Percentiles rank a stretch among this genome's conserved stretches.
Evolutionary conservation across 1,284 basidiomycete species (phyloP).

Genomic region (Ustilago hordei): DNA sequence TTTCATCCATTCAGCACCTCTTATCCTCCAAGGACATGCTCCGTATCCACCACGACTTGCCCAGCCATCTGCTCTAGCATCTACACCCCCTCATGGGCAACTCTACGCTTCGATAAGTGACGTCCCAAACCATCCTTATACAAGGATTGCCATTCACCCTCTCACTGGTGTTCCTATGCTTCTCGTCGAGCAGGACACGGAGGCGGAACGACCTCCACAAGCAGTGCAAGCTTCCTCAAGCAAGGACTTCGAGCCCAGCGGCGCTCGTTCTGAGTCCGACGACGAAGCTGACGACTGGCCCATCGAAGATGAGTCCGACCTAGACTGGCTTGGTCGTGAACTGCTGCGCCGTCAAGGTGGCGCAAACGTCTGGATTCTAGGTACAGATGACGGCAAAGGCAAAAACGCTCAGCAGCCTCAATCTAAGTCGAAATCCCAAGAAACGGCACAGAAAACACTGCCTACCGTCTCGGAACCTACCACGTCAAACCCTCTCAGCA

Average conservation of each 20-base stretch:
- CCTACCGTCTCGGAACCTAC: neutral
- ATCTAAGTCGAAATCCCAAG: neutral
- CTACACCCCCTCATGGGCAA: neutral
- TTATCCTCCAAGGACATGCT: constrained; percentile 17
- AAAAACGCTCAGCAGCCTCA: neutral
- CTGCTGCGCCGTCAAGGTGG: constrained; percentile 40
- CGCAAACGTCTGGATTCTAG: constrained; percentile 51
- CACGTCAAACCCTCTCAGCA: neutral
- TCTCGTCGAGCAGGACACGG: constrained; percentile 11
- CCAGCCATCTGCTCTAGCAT: neutral
- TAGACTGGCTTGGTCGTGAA: constrained; percentile 60
- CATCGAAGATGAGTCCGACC: constrained; percentile 46
- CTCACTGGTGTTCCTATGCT: constrained; percentile 37
- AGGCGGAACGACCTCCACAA: neutral
- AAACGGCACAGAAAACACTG: neutral
- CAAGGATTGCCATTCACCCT: constrained; percentile 34
- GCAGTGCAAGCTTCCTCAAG: neutral
- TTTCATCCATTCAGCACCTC: constrained; percentile 36
- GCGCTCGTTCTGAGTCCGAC: constrained; percentile 1
- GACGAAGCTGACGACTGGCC: constrained; percentile 30
- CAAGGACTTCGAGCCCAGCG: neutral
- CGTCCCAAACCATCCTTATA: neutral
- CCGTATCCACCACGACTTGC: constrained; percentile 8
- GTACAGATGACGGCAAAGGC: constrained; percentile 17
- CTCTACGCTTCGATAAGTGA: neutral